Evolutionary conservation across 257 asterid species (phyloP).

Genomic region (Handroanthus guayacan): DNA sequence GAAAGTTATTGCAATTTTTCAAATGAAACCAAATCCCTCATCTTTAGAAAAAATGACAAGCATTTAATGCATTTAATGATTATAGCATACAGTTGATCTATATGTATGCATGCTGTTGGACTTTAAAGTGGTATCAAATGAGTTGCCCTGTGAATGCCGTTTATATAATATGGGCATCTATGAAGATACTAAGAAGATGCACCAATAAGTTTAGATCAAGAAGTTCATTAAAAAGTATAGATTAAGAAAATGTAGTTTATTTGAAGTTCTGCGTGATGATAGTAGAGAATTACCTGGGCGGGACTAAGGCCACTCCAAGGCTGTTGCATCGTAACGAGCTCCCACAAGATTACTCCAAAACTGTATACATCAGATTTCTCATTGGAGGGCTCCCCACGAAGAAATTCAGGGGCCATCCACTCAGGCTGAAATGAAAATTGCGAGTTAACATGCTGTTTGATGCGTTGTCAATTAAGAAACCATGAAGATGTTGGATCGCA

Average conservation of each 20-base stretch:
- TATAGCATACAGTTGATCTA: no score
- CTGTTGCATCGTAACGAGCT: constrained; percentile 90
- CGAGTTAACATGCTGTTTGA: constrained; percentile 46
- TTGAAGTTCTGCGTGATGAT: no score
- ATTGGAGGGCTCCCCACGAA: constrained; percentile 96
- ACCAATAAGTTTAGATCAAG: no score
- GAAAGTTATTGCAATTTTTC: background rate
- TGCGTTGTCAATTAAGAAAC: constrained; percentile 6
- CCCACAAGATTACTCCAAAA: constrained; percentile 95
- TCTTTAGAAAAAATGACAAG: background rate
- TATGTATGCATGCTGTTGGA: no score
- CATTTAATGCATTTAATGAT: no score
- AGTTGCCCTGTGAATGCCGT: no score
- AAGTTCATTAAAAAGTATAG: no score
- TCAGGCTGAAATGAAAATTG: constrained; percentile 83
- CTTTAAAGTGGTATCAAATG: no score
- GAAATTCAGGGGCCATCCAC: constrained; percentile 99
- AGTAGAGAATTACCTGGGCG: constrained; percentile 68
- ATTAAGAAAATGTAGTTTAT: no score
- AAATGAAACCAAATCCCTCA: background rate
- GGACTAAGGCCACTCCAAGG: constrained; percentile 97
- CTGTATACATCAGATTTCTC: constrained; percentile 97
- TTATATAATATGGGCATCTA: no score
- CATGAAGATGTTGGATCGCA: no score
- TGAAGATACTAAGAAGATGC: no score